Conservation (phyloP, 2,329 filamentous ascomycete species). For the Emericellopsis atlantica region DNA sequence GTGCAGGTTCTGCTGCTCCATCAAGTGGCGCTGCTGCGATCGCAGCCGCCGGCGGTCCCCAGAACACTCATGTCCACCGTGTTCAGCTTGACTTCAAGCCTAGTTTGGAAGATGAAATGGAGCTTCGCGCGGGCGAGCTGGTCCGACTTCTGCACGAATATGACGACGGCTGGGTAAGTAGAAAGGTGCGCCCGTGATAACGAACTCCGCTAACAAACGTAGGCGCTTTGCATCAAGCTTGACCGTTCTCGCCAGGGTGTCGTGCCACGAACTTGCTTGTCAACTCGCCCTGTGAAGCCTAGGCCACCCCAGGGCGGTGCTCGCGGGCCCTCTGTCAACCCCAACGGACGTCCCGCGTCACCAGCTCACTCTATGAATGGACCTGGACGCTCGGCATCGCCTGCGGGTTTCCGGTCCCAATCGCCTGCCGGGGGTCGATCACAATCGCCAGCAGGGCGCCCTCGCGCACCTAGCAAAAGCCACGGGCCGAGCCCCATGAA, state of each 20-base stretch:
- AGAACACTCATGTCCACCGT: slow-evolving; percentile 62
- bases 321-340: slow-evolving; percentile 24
- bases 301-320: slow-evolving; percentile 40
- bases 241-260: slow-evolving; percentile 90
- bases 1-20: slow-evolving; percentile 18
- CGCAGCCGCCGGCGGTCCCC: slow-evolving; percentile 47
- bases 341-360: slow-evolving; percentile 14
- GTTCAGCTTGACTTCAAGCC: slow-evolving; percentile 92
- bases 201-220: slow-evolving; percentile 14
- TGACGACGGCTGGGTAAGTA: slow-evolving; percentile 91
- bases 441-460: slow-evolving; percentile 32
- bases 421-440: slow-evolving; percentile 20
- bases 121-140: slow-evolving; percentile 66
- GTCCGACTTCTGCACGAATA: slow-evolving; percentile 90
- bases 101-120: slow-evolving; percentile 84
- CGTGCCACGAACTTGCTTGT: slow-evolving; percentile 84
- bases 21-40: slow-evolving; percentile 34
- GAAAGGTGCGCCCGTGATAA: not conserved
- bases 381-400: slow-evolving; percentile 11
- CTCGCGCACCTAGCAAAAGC: slow-evolving; percentile 22
- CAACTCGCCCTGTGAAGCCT: slow-evolving; percentile 81
- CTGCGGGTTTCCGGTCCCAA: slow-evolving; percentile 12
- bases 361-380: slow-evolving; percentile 18
- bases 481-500: slow-evolving; percentile 26
- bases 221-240: slow-evolving; percentile 84